phyloP scores from a whole-genome alignment of 192 early-diverging fungal genomes.

The Entrophospora sp. region DNA sequence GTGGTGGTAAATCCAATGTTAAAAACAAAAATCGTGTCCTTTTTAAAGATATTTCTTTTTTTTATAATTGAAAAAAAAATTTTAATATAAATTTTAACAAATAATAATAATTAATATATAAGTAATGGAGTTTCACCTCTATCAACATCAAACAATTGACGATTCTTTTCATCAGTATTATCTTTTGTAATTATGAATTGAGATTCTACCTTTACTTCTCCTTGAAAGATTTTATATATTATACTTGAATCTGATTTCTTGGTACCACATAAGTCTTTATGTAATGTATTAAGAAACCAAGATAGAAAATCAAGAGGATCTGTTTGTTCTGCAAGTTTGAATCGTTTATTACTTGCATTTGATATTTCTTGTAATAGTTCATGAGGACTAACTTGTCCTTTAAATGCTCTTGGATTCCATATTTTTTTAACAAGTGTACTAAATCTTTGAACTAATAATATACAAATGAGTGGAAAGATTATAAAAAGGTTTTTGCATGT shows the following conservation, averaged over 20 bases:
- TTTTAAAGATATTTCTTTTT: conserved; percentile 43
- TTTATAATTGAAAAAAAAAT: not conserved
- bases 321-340: conserved; percentile 67
- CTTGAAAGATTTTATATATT: conserved; percentile 79
- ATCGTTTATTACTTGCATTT: conserved; percentile 69
- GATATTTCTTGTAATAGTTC: conserved; percentile 90
- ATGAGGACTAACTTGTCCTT: conserved; percentile 92
- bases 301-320: conserved; percentile 83
- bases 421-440: conserved; percentile 77
- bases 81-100: too few species aligned
- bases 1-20: conserved; percentile 81
- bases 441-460: conserved; percentile 57
- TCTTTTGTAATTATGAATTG: conserved; percentile 47
- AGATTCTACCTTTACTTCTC: conserved; percentile 66
- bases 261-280: conserved; percentile 74
- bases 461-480: too few species aligned
- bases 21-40: conserved; percentile 75
- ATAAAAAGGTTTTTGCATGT: too few species aligned
- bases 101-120: too few species aligned
- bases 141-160: conserved; percentile 36
- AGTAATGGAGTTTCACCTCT: too few species aligned
- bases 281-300: conserved; percentile 90
- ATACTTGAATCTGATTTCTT: conserved; percentile 67
- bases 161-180: conserved; percentile 29
- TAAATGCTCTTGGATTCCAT: conserved; percentile 88